Evolutionary conservation across 345 rosid species (phyloP).

Genomic region (Streptanthus diversifolius): DNA sequence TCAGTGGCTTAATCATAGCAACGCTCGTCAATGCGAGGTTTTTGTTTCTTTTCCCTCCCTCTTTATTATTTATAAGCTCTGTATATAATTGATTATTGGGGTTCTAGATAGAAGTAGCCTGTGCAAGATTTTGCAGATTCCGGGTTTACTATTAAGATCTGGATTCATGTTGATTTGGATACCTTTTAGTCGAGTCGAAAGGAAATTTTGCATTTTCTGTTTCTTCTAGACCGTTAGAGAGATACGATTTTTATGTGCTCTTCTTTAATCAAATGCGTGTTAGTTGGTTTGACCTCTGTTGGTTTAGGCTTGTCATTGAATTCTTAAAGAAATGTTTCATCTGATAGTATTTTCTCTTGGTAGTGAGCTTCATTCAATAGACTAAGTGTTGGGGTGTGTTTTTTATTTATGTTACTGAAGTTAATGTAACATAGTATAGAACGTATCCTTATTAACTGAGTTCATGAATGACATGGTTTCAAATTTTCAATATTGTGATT

Average conservation of each 20-base stretch:
- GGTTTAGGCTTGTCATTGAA: too few relatives aligned
- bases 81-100: background rate
- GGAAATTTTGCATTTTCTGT: background rate
- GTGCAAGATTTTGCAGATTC: background rate
- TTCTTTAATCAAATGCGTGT: background rate
- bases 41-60: background rate
- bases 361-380: background rate
- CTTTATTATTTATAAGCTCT: background rate
- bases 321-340: too few relatives aligned
- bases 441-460: background rate
- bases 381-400: background rate
- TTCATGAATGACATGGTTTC: background rate
- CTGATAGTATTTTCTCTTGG: too few relatives aligned
- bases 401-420: too few relatives aligned
- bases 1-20: conserved; percentile 98
- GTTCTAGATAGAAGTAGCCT: background rate
- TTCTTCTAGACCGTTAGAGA: too few relatives aligned
- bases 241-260: too few relatives aligned
- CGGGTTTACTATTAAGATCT: conserved; percentile 5
- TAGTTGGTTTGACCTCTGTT: background rate
- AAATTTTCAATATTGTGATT: background rate
- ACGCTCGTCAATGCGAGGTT: conserved; percentile 99
- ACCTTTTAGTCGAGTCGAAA: background rate
- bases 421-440: background rate
- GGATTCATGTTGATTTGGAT: background rate